A percentile compares a stretch with the other conserved stretches of the same genome.
Conservation (phyloP, 192 early-diverging fungal genomes). For the Umbelopsis sp. region DNA sequence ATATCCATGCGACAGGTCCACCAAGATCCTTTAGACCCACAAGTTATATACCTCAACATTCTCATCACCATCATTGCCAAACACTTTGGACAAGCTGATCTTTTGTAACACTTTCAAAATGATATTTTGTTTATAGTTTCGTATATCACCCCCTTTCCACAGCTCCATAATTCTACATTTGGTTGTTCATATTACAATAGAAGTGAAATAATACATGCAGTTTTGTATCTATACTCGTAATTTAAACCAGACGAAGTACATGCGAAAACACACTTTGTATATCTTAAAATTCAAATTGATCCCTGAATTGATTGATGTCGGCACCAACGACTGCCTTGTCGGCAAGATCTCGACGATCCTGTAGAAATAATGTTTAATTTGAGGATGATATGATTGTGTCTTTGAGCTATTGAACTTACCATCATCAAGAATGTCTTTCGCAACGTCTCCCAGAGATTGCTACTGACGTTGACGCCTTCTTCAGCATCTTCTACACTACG, state of each 20-base stretch:
- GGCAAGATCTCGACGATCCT: conserved; percentile 63
- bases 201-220: not conserved
- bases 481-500: conserved; percentile 32
- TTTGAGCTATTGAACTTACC: conserved; percentile 28
- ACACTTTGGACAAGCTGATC: conserved; percentile 43
- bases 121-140: not conserved
- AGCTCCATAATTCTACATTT: conserved; percentile 14
- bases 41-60: conserved; percentile 43
- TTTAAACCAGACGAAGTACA: conserved; percentile 7
- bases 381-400: not conserved
- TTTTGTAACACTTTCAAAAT: conserved; percentile 11
- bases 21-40: conserved; percentile 32
- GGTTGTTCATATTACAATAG: conserved; percentile 15
- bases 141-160: not conserved
- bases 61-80: conserved; percentile 49
- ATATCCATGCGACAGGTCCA: conserved; percentile 36
- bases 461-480: conserved; percentile 61
- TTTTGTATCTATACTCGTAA: conserved; percentile 9
- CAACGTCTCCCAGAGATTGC: conserved; percentile 67
- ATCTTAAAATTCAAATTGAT: conserved; percentile 64
- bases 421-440: conserved; percentile 63
- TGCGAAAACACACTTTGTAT: not conserved
- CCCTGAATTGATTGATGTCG: conserved; percentile 59
- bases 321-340: conserved; percentile 53
- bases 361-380: conserved; percentile 22